Evolutionary conservation across 2,329 filamentous ascomycete genomes (phyloP).

Genomic region (Sarocladiaceae sp.): DNA sequence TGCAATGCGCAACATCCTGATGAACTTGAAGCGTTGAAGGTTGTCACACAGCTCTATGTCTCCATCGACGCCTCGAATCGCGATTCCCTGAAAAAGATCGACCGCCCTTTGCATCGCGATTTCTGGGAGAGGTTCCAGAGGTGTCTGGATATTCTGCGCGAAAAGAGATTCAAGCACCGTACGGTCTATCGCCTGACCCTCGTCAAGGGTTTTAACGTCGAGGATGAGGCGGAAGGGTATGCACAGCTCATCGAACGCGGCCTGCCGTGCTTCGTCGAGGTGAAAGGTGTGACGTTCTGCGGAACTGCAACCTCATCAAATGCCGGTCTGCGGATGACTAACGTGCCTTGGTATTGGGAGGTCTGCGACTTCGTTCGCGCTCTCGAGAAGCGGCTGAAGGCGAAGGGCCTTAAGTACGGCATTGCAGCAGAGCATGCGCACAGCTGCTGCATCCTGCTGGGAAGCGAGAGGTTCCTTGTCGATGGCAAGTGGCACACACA

Average conservation of each 20-base stretch:
- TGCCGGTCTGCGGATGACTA: conserved; percentile 90
- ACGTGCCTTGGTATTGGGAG: conserved; percentile 94
- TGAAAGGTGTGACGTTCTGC: conserved; percentile 96
- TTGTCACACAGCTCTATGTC: conserved; percentile 92
- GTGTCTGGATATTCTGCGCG: conserved; percentile 82
- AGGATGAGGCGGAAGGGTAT: conserved; percentile 87
- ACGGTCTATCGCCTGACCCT: conserved; percentile 94
- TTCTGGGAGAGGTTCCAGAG: conserved; percentile 95
- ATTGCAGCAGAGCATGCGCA: conserved; percentile 94
- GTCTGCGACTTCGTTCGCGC: conserved; percentile 75
- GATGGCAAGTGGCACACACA: conserved; percentile 81
- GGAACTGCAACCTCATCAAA: conserved; percentile 79
- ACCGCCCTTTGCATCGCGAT: conserved; percentile 86
- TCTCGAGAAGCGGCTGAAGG: conserved; percentile 61
- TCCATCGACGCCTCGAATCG: conserved; percentile 92
- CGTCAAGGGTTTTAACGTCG: conserved; percentile 96
- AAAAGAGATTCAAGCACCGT: conserved; percentile 76
- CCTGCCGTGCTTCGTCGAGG: conserved; percentile 85
- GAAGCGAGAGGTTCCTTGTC: conserved; percentile 70
- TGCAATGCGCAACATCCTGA: conserved; percentile 97
- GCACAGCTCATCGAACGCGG: conserved; percentile 81
- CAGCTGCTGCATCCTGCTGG: conserved; percentile 85
- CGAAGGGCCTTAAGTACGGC: conserved; percentile 72
- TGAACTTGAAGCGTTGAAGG: conserved; percentile 72
- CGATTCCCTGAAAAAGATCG: conserved; percentile 80